These are phyloP conservation scores for Xylaria sp. DNA, from an alignment of 2,329 filamentous ascomycete genomes.

Conservation along the genomic window DNA sequence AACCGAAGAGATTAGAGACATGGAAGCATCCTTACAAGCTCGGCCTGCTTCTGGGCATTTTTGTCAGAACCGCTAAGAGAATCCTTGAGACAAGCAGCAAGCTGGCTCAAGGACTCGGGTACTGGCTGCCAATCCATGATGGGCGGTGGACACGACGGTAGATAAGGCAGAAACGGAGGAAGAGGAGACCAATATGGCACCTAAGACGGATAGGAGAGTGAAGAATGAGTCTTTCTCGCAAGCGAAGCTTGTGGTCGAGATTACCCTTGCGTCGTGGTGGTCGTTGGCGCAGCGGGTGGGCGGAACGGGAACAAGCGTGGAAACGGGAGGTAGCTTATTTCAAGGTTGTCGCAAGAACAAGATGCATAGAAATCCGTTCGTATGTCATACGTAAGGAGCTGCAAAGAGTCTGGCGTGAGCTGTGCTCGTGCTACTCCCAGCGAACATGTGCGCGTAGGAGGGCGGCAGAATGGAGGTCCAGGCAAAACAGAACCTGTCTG, in stretches of 20 bases:
- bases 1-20: constrained; percentile 6
- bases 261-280: background rate
- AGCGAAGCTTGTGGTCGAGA: background rate
- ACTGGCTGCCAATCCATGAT: constrained; percentile 90
- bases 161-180: constrained; percentile 1
- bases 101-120: constrained; percentile 79
- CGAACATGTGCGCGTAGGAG: background rate
- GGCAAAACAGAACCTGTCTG: background rate
- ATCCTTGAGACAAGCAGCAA: constrained; percentile 83
- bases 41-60: constrained; percentile 79
- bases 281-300: constrained; percentile 2
- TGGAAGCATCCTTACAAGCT: constrained; percentile 57
- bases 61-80: constrained; percentile 82
- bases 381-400: background rate
- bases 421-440: background rate
- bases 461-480: background rate
- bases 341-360: constrained; percentile 11
- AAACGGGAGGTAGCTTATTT: background rate
- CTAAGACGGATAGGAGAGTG: background rate
- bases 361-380: constrained; percentile 2
- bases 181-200: background rate
- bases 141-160: constrained; percentile 21
- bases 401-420: background rate
- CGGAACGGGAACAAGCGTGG: background rate
- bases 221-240: background rate